Evolutionary conservation across 2,329 filamentous ascomycete genomes (phyloP), one percentile per base, ranked within the genome.

Genomic region (Venturia asperata): DNA sequence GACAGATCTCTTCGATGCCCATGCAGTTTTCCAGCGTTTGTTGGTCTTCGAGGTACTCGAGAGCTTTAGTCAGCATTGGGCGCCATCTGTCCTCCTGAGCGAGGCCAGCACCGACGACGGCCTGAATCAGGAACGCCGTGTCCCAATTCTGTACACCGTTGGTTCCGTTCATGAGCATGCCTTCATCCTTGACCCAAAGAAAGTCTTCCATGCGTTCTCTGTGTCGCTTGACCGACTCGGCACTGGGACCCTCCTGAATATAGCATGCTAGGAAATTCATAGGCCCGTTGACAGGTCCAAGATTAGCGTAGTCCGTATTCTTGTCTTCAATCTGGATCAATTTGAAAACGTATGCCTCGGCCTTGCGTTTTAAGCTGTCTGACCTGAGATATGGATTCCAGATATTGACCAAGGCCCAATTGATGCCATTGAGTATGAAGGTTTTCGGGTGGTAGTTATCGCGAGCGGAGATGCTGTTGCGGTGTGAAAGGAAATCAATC

Each of bases 111-210:
- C 91, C 90, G 63, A 91, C 84, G 6, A 90, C 85, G 0, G 90
- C 88, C 75, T 96, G 92, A 42, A 97, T 91, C 21, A 88, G 79
- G 73, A 97, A 97, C 0, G 92, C 84, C 0, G 94, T 99, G 73
- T 99, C 94, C 94, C 94, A 99, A 68, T 87, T 89, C 76, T 99
- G 94, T 1, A 97, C 92, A n/a, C 94, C 94, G 70, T 99, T 97
- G 10, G 94, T 99, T 45, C 94, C 94, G 71, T 97, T 97, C 77
- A 88, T 88, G 61, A 97, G 82, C 90, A 99, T 91, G 6, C 94
- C 94, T 73, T 97, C 92, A 42, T 87, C 76, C 68, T 95, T 96
- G 62, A 99, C 82, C 92, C 94, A 99, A 39, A 99, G 76, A 67
- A 88, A 95, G 71, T 99, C 94, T 55, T 90, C 83, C 15, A 96